Evolutionary conservation across 2,329 filamentous ascomycete genomes (phyloP), one percentile per base, ranked within the genome.

Genomic region (Lecanicillium sp.): DNA sequence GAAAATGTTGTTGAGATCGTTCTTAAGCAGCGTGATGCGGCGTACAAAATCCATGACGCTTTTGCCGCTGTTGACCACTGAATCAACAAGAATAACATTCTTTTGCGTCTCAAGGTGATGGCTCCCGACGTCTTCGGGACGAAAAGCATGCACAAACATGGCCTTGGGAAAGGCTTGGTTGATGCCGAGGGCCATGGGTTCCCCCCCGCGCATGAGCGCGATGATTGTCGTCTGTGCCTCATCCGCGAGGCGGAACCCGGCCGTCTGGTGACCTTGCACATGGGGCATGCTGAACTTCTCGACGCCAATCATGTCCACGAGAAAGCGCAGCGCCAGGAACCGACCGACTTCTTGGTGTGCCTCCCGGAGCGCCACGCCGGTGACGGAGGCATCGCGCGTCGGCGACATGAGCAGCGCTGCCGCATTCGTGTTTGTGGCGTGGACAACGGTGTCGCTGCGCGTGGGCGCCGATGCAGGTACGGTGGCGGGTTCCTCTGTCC

Each of bases 141-240:
- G 5, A 1, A 54, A 58, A 2, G 67, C 67, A 45, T 81, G 77
- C 1, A 79, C 40, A 44, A 81, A 79, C 57, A 65, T 69, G 4
- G 78, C 76, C 0, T 49, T 50, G 0, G 73, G 74, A 5, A 84
- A 72, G 0, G 65, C 74, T 0, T 78, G 68, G 53, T 61, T 77
- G 38, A 85, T 66, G 0, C 79, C 79, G 2, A 73, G 59, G 0
- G 81, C 81, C 74, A 85, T 79, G 0, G 79, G 69, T 52, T 83
- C 78, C 8, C 79, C 80, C 2, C 75, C 78, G 8, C 78, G 75
- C 79, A 84, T 84, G n/a, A 84, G 52, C 0, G 79, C 67, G 1
- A 83, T 62, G 39, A 85, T 81, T 1, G 68, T 49, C 0, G 77
- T 83, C 8, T 63, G 45, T 1, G 62, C 7, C 56, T 84, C 78